Evolutionary conservation across 306 rosid species (phyloP), one percentile per base, ranked within the genome.

Genomic region (Lathyrus aphaca): DNA sequence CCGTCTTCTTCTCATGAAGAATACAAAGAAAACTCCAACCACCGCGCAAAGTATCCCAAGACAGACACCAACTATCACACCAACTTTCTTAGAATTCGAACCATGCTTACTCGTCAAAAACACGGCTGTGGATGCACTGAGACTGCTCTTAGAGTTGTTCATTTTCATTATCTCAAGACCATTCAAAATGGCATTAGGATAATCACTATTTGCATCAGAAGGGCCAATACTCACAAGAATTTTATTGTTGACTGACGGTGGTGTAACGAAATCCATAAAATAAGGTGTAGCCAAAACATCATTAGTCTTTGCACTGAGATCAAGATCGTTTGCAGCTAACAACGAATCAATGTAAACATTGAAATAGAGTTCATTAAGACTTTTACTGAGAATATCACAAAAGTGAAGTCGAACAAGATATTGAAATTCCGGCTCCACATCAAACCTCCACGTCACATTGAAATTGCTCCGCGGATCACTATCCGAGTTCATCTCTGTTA

Each of bases 81-180:
- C 88, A 14, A 87, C 73, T 8, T 87, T 85, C 75, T 57, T 74
- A 38, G 95, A 77, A 65, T 70, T 74, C 3, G 91, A 83, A 73
- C 56, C 56, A 48, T 83, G 59, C 73, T 27, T 23, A 62, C 69
- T 23, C 1, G 37, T 13, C 55, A 14, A 2, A 68, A 73, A 40
- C 54, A 45, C 68, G 8, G 72, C 44, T 32, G 65, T 61, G 37
- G 74, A 76, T 54, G 60, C 84, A 66, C 90, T 73, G 51, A 90
- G 94, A 75, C 93, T 85, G 56, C 91, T 87, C 67, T n/a, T 64
- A 51, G 98, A 79, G 60, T 88, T 87, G 85, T 80, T 90, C 84
- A 93, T 80, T 84, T 93, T 93, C 96, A 93, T 81, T 63, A 93
- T 84, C 87, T 93, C 98, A 60, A 93, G 82, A 40, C 98, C 98